phyloP scores from a whole-genome alignment of 129 eudicot species.

The Pulicaria dysenterica region DNA sequence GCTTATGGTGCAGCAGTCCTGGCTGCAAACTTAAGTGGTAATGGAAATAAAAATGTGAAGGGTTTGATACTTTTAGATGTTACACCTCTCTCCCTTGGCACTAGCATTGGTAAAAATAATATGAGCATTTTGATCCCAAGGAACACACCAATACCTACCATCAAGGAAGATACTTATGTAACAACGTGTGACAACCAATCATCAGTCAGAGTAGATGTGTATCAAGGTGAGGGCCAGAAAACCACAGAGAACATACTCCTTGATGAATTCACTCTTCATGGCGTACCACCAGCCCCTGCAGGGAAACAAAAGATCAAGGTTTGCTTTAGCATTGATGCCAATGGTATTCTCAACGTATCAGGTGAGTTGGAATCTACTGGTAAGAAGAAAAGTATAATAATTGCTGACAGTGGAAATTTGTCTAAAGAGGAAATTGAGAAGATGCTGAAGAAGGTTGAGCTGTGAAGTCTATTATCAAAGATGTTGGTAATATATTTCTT shows the following conservation, averaged over 20 bases:
- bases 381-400: neutral
- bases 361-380: neutral
- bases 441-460: no score
- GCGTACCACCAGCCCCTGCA: neutral
- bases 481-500: no score
- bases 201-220: neutral
- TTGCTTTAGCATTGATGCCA: neutral
- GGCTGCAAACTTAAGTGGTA: neutral
- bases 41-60: neutral
- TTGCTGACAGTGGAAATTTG: neutral
- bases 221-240: neutral
- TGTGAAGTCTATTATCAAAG: no score
- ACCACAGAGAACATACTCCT: neutral
- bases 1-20: neutral
- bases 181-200: neutral
- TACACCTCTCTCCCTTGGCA: neutral
- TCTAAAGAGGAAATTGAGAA: neutral
- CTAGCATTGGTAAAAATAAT: neutral
- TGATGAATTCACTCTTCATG: neutral
- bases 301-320: neutral
- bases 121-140: neutral
- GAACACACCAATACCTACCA: neutral
- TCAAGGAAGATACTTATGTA: neutral
- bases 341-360: neutral
- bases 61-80: neutral